Evolutionary conservation across 352 stramenopile species (phyloP), one percentile per base, ranked within the genome.

Genomic region (Albugo candida): DNA sequence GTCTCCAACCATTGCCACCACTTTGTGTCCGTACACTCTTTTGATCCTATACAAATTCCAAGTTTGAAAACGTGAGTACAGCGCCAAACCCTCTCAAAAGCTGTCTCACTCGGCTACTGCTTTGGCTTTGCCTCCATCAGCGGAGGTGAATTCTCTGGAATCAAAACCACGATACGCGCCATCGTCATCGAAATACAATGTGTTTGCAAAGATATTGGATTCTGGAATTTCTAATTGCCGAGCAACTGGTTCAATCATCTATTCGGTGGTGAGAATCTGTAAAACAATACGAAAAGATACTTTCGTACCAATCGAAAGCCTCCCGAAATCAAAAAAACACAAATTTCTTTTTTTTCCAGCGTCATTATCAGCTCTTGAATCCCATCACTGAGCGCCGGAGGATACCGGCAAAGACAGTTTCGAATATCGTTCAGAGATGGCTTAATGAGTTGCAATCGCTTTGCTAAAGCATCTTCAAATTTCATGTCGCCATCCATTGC

Each of bases 1-100:
- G 64, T 99, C 95, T 36, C 95, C 95, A n/a, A 99, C 72, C 94
- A 99, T 98, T 10, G 97, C 79, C 40, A 99, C 88, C 13, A 73
- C 87, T n/a, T 92, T 57, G 67, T 97, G 96, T 43, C 81, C 80
- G 46, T 87, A 68, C 46, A 73, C 80, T 36, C 86, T 70, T 63
- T 95, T 96, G 48, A 98, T 95, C 17, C 60, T 70, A 54, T 49
- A 12, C 12, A 51, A n/a, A 89, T 39, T 31, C 24, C 24, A 31
- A 31, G 24, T 31, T 10, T 31, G 8, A 31, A 31, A 31, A 31
- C 8, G n/a, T n/a, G 39, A 87, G 79, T 47, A 70, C 92, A 75
- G 12, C 63, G 47, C 42, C 16, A 19, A 48, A 35, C 21, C 13
- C 16, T 34, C 8, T 42, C 17, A 19, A 47, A 1, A 13, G 14